Conservation (phyloP, 345 rosid species). For the Rhodomyrtus tomentosa region DNA sequence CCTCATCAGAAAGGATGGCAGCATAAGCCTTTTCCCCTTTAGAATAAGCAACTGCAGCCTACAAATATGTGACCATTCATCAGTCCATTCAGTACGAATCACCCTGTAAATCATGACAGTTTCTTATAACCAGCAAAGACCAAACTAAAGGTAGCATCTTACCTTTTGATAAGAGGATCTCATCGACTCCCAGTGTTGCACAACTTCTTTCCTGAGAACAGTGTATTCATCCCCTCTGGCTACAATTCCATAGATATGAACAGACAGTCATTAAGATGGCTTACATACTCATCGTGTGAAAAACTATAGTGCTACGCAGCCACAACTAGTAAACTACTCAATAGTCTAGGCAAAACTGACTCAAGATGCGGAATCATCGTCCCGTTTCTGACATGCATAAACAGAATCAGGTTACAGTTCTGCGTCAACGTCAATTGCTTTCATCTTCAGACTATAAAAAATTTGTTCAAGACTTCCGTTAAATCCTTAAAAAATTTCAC, state of each 20-base stretch:
- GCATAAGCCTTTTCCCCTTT: conserved; percentile 57
- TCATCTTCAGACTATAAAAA: background rate
- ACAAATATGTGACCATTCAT: background rate
- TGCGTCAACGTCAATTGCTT: background rate
- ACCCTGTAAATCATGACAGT: background rate
- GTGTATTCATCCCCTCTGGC: conserved; percentile 62
- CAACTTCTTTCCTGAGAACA: conserved; percentile 44
- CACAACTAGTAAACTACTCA: background rate
- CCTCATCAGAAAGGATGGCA: conserved; percentile 81
- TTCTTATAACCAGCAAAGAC: background rate
- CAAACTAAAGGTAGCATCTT: conserved; percentile 2
- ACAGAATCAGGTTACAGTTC: background rate
- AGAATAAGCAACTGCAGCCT: conserved; percentile 83
- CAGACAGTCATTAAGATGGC: background rate
- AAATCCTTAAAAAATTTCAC: background rate
- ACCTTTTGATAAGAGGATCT: conserved; percentile 60
- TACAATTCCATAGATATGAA: conserved; percentile 25
- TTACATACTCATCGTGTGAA: background rate
- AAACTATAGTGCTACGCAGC: background rate
- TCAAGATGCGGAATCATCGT: background rate
- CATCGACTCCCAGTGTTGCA: conserved; percentile 57
- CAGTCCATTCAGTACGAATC: background rate
- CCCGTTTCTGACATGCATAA: background rate
- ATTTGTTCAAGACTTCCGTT: background rate
- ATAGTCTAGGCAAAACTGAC: background rate